Evolutionary conservation across 805 yeast species (phyloP).

Genomic region (Cyberlindnera euphorbiiphila): DNA sequence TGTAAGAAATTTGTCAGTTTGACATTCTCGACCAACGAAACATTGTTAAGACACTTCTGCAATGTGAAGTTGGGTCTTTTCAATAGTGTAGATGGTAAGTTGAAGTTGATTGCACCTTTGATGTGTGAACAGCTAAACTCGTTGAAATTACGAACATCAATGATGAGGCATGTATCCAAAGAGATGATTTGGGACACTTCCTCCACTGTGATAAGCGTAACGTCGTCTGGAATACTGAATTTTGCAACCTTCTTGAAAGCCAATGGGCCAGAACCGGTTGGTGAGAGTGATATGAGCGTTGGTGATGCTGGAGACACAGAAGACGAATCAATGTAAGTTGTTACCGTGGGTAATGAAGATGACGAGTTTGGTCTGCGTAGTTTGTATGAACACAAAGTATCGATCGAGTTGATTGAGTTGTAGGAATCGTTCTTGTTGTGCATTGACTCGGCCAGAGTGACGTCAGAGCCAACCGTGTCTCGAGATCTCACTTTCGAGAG

Average conservation of each 20-base stretch:
- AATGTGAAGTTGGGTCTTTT: slow-evolving; percentile 72
- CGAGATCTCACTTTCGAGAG: slow-evolving; percentile 10
- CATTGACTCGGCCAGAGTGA: slow-evolving; percentile 14
- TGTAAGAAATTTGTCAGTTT: slow-evolving; percentile 37
- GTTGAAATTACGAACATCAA: slow-evolving; percentile 80
- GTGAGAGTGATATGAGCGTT: slow-evolving; percentile 4
- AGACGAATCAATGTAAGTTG: slow-evolving; percentile 3
- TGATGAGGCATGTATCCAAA: slow-evolving; percentile 36
- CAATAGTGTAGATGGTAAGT: slow-evolving; percentile 85
- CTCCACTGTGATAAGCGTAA: slow-evolving; percentile 9
- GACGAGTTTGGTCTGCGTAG: slow-evolving; percentile 21
- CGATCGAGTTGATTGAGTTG: slow-evolving; percentile 19
- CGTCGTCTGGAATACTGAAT: slow-evolving; percentile 15
- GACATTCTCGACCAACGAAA: slow-evolving; percentile 48
- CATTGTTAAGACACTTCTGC: slow-evolving; percentile 54
- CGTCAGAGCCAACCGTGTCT: slow-evolving; percentile 13
- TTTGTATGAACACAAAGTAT: slow-evolving; percentile 17
- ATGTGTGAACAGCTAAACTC: slow-evolving; percentile 63
- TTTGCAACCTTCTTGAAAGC: slow-evolving; percentile 17
- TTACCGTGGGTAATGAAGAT: slow-evolving; percentile 13
- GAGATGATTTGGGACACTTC: slow-evolving; percentile 10
- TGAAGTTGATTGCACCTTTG: slow-evolving; percentile 62
- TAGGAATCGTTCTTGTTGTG: slow-evolving; percentile 20
- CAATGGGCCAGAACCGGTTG: slow-evolving; percentile 3
- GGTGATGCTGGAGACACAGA: slow-evolving; percentile 10